Base-by-base conservation (phyloP, 2,329 filamentous ascomycete genomes). In the Colletotrichum cordylinicola region DNA sequence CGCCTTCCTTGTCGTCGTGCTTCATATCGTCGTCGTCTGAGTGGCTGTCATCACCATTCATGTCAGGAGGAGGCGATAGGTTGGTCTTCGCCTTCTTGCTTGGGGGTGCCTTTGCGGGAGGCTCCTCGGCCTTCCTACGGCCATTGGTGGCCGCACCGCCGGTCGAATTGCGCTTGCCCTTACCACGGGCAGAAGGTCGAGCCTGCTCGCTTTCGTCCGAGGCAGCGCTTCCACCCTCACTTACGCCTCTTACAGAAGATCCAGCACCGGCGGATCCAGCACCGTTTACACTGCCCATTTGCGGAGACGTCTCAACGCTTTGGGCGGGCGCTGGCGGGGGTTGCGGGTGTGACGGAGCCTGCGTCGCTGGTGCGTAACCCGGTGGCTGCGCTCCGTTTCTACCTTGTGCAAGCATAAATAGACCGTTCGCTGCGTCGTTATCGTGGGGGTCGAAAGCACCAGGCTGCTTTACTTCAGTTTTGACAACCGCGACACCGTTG, bases 381-480 rank as follows among this genome's bases (percentile, higher is more conserved):
- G 85, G 88, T 21, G 87, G 80, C 77, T 87, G 91, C 76, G 83
- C 89, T 86, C 86, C 91, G 88, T 87, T 93, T 85, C 82, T 93
- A 90, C 93, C 92, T 81, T 95, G 93, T 2, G 97, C 96, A 74
- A 99, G 89, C 91, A 98, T 94, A 80, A 95, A 98, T 1, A 99
- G 89, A 35, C 97, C 96, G 83, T 98, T 98, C 67, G 96, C 97
- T 58, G 96, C 97, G 86, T 98, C 96, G 80, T 96, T 98, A 69
- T 98, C 96, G 85, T 98, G 95, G 56, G 96, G 94, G 74, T 96
- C 94, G 82, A 96, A 98, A 6, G 93, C 91, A 70, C 95, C 94
- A 1, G 90, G 85, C 13, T 89, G 85, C 80, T 89, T 92, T 16
- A 85, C 74, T 79, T 91, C 88, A 8, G 86, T 66, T 84, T 92